These are phyloP conservation scores for Aspergillus pseudotamarii DNA, from an alignment of 2,329 filamentous ascomycete genomes.

Conservation along the genomic window DNA sequence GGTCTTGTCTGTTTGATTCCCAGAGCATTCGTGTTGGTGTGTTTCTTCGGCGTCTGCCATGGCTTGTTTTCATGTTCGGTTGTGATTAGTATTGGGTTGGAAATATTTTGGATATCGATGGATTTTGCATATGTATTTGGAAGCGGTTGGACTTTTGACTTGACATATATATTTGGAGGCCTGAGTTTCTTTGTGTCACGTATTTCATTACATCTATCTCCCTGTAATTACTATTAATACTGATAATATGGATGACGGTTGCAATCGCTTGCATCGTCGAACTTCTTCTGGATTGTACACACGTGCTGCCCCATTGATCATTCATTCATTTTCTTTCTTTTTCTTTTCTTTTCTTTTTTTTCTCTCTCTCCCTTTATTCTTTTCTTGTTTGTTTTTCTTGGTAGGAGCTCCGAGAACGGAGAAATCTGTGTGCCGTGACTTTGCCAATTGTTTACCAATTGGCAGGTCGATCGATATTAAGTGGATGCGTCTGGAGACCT, in stretches of 20 bases:
- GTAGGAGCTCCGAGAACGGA: neutral
- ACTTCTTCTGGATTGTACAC: neutral
- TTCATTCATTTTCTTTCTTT: too few relatives aligned
- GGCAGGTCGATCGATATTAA: neutral
- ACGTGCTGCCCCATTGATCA: neutral
- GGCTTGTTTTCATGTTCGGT: constrained; percentile 11
- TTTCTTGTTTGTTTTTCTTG: neutral
- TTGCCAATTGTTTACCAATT: constrained; percentile 2
- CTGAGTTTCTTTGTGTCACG: constrained; percentile 20
- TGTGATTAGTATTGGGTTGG: constrained; percentile 16
- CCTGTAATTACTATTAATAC: constrained; percentile 20
- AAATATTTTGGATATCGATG: constrained; percentile 14
- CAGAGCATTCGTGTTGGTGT: constrained; percentile 21
- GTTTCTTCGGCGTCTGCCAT: constrained; percentile 16
- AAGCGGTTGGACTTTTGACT: constrained; percentile 25
- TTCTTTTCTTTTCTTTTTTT: neutral
- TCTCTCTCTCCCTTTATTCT: neutral
- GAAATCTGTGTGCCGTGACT: neutral
- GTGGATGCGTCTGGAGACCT: neutral
- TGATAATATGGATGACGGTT: constrained; percentile 18
- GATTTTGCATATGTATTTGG: constrained; percentile 32
- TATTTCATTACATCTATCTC: constrained; percentile 15
- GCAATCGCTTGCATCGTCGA: neutral
- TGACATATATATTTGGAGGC: constrained; percentile 27
- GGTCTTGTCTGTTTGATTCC: constrained; percentile 16